Base-by-base conservation (phyloP, 108 stramenopile genomes). In the Skeletonema marinoi region DNA sequence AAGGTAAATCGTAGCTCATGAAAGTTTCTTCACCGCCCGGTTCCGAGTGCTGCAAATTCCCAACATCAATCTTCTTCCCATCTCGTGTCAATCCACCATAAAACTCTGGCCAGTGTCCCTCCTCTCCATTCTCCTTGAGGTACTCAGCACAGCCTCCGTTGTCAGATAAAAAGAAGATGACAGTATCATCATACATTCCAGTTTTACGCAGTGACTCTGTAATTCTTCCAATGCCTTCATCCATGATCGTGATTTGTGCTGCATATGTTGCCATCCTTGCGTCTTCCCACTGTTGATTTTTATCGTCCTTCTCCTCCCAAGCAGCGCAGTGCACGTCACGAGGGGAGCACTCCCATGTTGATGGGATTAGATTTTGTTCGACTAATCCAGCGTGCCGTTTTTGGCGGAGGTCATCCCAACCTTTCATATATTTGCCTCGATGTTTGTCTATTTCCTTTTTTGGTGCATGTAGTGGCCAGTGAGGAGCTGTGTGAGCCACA, bases 391-490 rank as follows among this genome's bases (percentile, higher is more conserved):
- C 31, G 16, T 84, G 83, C 3, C 79, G 79, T 17, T 74, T 32
- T 12, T 48, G 19, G 0, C 83, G 79, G 0, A 84, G 35, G 6
- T 65, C 41, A 32, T 84, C 83, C 83, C 83, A 84, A 8, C 83
- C 83, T 17, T 51, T 35, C 65, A 54, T 70, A 70, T 84, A 84
- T 32, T 70, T 84, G 58, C 70, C 79, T 59, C 33, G 71, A 70
- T 81, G 80, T 42, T 77, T 76, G 6, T 78, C 75, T 16, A 80
- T 74, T 64, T 75, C 74, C n/a, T 81, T 80, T 51, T 75, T 69
- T 21, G 83, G 83, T 35, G 83, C 83, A 72, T 84, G 83, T 38
- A 84, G 41, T 32, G 83, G 83, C 81, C 83, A 84, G 51, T 84
- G 83, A 6, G 83, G 83, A 11, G 83, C 83, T 31, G 35, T 33